phyloP scores from a whole-genome alignment of 345 rosid genomes.

The Arabis alpina region DNA sequence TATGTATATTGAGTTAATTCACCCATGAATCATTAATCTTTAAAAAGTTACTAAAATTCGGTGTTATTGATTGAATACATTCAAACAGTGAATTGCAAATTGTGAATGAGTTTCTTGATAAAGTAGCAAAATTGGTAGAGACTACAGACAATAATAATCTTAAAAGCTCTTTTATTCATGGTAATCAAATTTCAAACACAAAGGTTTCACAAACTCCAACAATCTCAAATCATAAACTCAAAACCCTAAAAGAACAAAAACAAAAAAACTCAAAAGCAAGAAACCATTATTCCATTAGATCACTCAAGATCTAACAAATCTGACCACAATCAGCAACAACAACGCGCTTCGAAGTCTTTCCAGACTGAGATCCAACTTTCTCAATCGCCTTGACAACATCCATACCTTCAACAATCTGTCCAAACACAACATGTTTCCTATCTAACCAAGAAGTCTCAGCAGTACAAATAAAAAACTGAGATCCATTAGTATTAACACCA shows the following conservation, averaged over 20 bases:
- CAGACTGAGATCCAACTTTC: constrained; percentile 56
- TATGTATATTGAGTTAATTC: too few relatives aligned
- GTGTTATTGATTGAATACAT: too few relatives aligned
- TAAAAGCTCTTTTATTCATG: too few relatives aligned
- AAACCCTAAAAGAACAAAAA: background rate
- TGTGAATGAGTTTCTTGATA: too few relatives aligned
- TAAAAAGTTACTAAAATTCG: too few relatives aligned
- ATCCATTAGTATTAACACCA: constrained; percentile 61
- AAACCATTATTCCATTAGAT: background rate
- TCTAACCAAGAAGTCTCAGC: constrained; percentile 58
- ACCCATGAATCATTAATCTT: too few relatives aligned
- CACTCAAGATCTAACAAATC: constrained; percentile 42
- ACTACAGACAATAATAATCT: too few relatives aligned
- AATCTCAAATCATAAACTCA: constrained; percentile 8
- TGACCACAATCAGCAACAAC: constrained; percentile 57
- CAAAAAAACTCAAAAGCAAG: constrained; percentile 1
- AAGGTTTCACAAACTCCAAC: too few relatives aligned
- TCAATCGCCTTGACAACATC: constrained; percentile 52
- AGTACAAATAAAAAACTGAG: constrained; percentile 67
- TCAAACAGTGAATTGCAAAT: too few relatives aligned
- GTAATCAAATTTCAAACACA: too few relatives aligned
- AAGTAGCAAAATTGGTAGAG: too few relatives aligned
- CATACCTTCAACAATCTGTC: constrained; percentile 59
- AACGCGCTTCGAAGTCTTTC: constrained; percentile 50
- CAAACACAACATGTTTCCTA: constrained; percentile 72